phyloP scores from a whole-genome alignment of 805 yeast species.

The Candida peoriensis region DNA sequence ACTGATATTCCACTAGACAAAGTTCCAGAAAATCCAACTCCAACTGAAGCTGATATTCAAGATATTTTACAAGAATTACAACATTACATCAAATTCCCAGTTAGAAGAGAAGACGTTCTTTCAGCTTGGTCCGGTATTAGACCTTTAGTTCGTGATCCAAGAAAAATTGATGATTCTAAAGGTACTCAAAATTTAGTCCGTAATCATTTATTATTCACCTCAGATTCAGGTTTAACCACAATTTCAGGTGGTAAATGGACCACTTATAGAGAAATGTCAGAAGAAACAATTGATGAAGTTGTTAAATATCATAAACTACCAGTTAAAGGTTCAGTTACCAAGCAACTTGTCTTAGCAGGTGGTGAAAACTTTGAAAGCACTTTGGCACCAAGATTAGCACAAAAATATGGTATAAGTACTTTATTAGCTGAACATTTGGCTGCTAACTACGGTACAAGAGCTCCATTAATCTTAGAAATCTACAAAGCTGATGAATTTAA shows the following conservation, averaged over 20 bases:
- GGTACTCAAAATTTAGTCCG: constrained; percentile 86
- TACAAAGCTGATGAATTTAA: constrained; percentile 46
- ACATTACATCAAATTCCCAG: constrained; percentile 84
- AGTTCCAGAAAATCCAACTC: constrained; percentile 72
- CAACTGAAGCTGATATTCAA: constrained; percentile 82
- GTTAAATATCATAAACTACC: constrained; percentile 43
- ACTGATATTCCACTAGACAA: constrained; percentile 81
- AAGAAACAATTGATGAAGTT: constrained; percentile 80
- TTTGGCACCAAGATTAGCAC: constrained; percentile 73
- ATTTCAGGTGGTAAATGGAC: constrained; percentile 99
- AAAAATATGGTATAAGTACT: constrained; percentile 67
- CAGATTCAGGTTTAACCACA: constrained; percentile 75
- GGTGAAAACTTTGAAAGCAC: constrained; percentile 76
- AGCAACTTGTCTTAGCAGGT: constrained; percentile 59
- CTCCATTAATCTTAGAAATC: constrained; percentile 67
- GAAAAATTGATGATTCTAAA: constrained; percentile 36
- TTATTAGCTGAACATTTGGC: constrained; percentile 78
- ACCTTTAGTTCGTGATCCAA: constrained; percentile 86
- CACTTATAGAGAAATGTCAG: constrained; percentile 96
- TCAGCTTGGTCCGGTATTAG: constrained; percentile 98
- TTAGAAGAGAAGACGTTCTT: constrained; percentile 82
- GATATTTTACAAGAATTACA: constrained; percentile 85
- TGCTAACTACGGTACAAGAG: constrained; percentile 84
- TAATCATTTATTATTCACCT: constrained; percentile 72
- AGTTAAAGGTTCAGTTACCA: constrained; percentile 37